A percentile compares a stretch with the other conserved stretches of the same genome.
phyloP scores from a whole-genome alignment of 805 yeast genomes.

The Yarrowia sp. region DNA sequence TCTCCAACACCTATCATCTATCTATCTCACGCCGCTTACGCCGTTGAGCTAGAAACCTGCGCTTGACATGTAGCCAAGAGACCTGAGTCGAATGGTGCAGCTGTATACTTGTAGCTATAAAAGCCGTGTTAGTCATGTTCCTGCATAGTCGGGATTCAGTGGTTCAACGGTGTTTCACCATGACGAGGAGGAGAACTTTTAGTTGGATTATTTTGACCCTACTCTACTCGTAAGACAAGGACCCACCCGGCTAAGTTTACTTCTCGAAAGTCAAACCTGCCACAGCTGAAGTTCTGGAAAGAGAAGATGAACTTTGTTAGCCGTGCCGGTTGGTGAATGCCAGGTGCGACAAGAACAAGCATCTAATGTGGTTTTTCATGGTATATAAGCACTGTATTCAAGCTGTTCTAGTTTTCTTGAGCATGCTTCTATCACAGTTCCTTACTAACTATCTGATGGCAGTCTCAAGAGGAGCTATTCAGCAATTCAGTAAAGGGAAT shows the following conservation, averaged over 20 bases:
- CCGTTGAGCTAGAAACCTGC: neutral
- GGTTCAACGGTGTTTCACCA: too few relatives aligned
- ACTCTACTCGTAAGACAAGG: too few relatives aligned
- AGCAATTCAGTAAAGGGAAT: too few relatives aligned
- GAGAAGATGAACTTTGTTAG: neutral
- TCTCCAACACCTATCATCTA: neutral
- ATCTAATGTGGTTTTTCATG: neutral
- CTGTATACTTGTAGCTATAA: too few relatives aligned
- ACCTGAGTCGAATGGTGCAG: conserved; percentile 9
- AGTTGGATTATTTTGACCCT: too few relatives aligned
- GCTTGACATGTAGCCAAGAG: neutral
- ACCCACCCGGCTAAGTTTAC: neutral
- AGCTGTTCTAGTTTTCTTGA: too few relatives aligned
- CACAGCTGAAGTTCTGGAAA: too few relatives aligned
- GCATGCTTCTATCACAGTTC: too few relatives aligned
- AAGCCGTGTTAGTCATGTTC: neutral
- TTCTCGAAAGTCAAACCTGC: neutral
- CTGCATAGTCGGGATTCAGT: neutral
- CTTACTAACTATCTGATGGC: too few relatives aligned
- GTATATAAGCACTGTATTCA: too few relatives aligned
- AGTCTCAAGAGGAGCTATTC: too few relatives aligned
- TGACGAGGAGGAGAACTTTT: too few relatives aligned
- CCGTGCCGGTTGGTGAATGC: neutral
- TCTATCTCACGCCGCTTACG: neutral
- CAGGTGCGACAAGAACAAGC: neutral